Percentiles rank a stretch among this genome's conserved stretches.
Evolutionary conservation across 1,284 basidiomycete species (phyloP).

Genomic region (Tremellales sp.): DNA sequence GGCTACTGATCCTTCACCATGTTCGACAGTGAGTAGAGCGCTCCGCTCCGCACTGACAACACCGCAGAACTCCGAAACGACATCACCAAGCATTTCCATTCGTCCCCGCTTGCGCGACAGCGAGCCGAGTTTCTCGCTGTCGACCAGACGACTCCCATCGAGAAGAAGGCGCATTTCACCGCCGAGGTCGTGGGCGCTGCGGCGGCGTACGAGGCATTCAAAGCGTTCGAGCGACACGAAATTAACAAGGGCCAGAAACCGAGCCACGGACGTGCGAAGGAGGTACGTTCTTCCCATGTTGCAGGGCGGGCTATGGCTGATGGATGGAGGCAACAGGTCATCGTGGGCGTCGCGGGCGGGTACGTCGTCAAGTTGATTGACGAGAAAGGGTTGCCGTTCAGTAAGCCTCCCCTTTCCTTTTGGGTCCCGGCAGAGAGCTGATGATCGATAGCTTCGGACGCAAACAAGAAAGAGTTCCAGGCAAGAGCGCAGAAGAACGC

Average conservation of each 20-base stretch:
- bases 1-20: too few relatives aligned
- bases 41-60: background rate
- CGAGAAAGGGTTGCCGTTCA: conserved; percentile 35
- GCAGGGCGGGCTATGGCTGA: background rate
- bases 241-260: conserved; percentile 24
- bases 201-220: conserved; percentile 35
- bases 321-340: conserved; percentile 18
- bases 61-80: conserved; percentile 22
- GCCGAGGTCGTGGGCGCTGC: conserved; percentile 34
- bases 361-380: conserved; percentile 30
- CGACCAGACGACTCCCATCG: conserved; percentile 26
- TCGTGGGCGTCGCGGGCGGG: conserved; percentile 28
- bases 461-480: conserved; percentile 29
- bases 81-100: conserved; percentile 20
- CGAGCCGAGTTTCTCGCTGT: conserved; percentile 35
- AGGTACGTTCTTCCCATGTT: conserved; percentile 13
- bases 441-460: conserved; percentile 19
- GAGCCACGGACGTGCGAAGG: conserved; percentile 25
- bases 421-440: background rate
- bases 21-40: too few relatives aligned
- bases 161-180: conserved; percentile 37
- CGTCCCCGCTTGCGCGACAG: conserved; percentile 24
- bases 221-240: conserved; percentile 31
- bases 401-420: conserved; percentile 15
- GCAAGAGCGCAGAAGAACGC: conserved; percentile 24